Evolutionary conservation across 768 basidiomycete genomes (phyloP), one percentile per base, ranked within the genome.

Genomic region (Tephrocybe sp.): DNA sequence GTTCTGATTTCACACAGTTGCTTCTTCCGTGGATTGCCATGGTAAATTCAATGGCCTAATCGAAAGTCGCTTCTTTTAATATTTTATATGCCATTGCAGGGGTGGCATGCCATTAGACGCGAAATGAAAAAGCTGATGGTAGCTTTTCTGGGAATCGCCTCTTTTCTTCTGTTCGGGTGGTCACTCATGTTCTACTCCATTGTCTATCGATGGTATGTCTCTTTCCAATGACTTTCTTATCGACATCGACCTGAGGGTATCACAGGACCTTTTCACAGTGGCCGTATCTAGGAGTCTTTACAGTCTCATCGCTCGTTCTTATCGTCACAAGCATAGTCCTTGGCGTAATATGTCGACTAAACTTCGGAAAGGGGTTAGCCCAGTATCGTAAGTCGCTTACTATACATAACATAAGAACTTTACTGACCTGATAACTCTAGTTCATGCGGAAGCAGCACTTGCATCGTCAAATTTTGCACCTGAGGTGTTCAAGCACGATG

Each of bases 341-440:
- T 12, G 79, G 75, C 7, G 56, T 75, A 45, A 61, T 80, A 20
- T 83, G 79, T 57, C 68, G 76, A 55, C 53, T 71, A 14, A 77
- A 81, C 56, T 85, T 84, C 56, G 76, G 68, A 43, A 72, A 76
- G 52, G 83, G 83, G 0, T 69, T 83, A 11, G 71, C 72, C 0
- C 68, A 84, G 48, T 84, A 82, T 57, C 62, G 83, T 85, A 57
- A 53, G 80, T 70, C 4, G 39, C 40, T 48, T 16, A 20, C 34
- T 43, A 19, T 46, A n/a, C 3, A 7, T 20, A 5, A 20, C n/a
- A 12, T n/a, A 7, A 42, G 30, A 17, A 17, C n/a, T 2, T 31
- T 42, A 23, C 32, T 44, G 12, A 30, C n/a, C 41, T 60, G 50
- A 62, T 16, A 13, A 30, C 13, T 20, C 42, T 50, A 76, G 74